phyloP scores from a whole-genome alignment of 2,329 filamentous ascomycete genomes.

The Colletotrichum horii region DNA sequence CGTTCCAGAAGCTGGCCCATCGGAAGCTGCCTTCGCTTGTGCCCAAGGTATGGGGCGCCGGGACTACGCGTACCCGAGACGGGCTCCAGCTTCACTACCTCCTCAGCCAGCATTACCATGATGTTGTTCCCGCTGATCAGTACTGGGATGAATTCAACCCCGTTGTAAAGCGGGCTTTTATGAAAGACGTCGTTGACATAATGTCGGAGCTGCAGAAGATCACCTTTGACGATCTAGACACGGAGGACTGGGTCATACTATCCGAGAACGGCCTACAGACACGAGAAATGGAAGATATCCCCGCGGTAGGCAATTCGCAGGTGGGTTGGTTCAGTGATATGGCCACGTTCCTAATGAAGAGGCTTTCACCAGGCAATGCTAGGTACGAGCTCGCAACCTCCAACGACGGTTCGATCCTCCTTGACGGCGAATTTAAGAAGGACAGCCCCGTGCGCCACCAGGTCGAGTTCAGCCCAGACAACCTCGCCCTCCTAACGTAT shows the following conservation, averaged over 20 bases:
- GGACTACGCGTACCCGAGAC: background rate
- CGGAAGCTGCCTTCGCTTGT: background rate
- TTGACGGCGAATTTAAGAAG: background rate
- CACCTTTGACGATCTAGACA: background rate
- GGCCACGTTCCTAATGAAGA: background rate
- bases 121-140: background rate
- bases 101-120: background rate
- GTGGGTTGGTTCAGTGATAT: background rate
- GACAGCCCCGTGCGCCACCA: background rate
- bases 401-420: background rate
- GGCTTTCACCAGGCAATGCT: background rate
- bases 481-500: background rate
- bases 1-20: background rate
- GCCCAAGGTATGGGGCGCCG: constrained; percentile 3
- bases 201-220: background rate
- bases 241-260: background rate
- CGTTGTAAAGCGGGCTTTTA: background rate
- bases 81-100: background rate
- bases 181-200: background rate
- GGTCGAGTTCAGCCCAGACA: background rate
- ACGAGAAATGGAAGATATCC: background rate
- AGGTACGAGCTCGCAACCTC: background rate
- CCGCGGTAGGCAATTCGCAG: background rate
- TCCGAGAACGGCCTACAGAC: background rate
- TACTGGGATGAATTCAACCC: background rate